A percentile compares a stretch with the other conserved stretches of the same genome.
These are phyloP conservation scores for Sanguinoderma infundibulare DNA, from an alignment of 1,284 basidiomycete species.

Conservation along the genomic window DNA sequence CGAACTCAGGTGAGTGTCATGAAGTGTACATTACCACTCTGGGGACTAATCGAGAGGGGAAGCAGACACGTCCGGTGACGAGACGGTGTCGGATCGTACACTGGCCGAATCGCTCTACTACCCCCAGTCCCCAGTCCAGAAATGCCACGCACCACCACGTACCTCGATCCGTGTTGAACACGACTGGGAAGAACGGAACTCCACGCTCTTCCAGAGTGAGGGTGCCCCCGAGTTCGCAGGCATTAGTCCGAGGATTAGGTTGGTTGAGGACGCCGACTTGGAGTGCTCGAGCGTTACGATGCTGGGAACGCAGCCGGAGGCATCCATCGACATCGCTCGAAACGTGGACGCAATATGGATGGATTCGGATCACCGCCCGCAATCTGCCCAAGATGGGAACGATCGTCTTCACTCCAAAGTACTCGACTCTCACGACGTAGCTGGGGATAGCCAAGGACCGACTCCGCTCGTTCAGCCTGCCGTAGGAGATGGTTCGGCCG, in stretches of 20 bases:
- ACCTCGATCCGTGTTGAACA: not conserved
- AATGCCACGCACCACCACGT: not conserved
- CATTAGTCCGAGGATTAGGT: no score
- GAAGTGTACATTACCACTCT: not conserved
- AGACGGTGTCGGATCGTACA: not conserved
- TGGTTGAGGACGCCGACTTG: not conserved
- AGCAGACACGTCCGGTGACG: not conserved
- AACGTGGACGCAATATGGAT: not conserved
- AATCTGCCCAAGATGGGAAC: no score
- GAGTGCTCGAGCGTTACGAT: not conserved
- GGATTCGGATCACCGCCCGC: no score
- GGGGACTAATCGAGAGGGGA: not conserved
- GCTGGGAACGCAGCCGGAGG: not conserved
- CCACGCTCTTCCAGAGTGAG: not conserved
- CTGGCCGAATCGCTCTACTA: not conserved
- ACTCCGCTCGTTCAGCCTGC: no score
- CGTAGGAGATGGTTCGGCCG: no score
- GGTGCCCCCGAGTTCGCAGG: not conserved
- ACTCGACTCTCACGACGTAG: no score
- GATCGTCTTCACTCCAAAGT: no score
- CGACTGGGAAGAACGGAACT: not conserved
- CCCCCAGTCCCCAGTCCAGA: not conserved
- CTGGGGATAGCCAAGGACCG: no score
- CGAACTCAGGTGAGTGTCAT: not conserved
- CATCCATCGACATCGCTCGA: no score